These are phyloP conservation scores for Penicillium sp. DNA, from an alignment of 2,329 filamentous ascomycete species.

Conservation along the genomic window DNA sequence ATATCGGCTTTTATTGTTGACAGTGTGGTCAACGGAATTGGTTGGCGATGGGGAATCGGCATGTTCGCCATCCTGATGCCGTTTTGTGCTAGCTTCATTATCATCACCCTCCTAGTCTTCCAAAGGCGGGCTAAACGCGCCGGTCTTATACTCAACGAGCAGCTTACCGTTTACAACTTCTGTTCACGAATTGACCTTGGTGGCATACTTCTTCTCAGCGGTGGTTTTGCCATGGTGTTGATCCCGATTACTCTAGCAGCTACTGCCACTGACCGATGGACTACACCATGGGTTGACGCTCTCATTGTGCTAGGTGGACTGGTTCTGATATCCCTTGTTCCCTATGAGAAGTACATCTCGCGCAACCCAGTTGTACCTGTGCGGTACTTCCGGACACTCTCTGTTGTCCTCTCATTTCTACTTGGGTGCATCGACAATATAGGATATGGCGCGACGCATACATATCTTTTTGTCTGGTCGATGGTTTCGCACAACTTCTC, in stretches of 20 bases:
- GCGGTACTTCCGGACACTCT: constrained; percentile 50
- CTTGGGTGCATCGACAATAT: constrained; percentile 51
- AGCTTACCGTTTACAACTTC: constrained; percentile 33
- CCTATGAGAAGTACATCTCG: constrained; percentile 55
- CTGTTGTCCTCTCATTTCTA: constrained; percentile 49
- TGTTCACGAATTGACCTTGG: constrained; percentile 42
- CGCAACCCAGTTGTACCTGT: constrained; percentile 53
- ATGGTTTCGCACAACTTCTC: constrained; percentile 50
- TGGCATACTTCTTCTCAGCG: constrained; percentile 54
- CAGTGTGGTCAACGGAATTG: constrained; percentile 45
- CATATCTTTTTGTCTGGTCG: constrained; percentile 56
- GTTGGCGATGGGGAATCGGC: constrained; percentile 53
- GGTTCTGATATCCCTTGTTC: constrained; percentile 49
- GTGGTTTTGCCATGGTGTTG: constrained; percentile 55
- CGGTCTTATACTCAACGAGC: constrained; percentile 33
- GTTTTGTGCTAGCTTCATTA: constrained; percentile 40
- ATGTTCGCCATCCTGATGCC: constrained; percentile 52
- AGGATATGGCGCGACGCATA: constrained; percentile 52
- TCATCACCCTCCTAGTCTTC: constrained; percentile 44
- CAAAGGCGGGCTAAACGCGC: constrained; percentile 39
- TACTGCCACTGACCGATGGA: constrained; percentile 48
- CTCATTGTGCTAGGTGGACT: constrained; percentile 51
- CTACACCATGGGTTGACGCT: constrained; percentile 51
- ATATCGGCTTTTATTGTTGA: constrained; percentile 49
- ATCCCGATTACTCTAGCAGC: constrained; percentile 55